These are phyloP conservation scores for Symbiotaphrina buchneri DNA, from an alignment of 495 filamentous ascomycete species.

Conservation along the genomic window DNA sequence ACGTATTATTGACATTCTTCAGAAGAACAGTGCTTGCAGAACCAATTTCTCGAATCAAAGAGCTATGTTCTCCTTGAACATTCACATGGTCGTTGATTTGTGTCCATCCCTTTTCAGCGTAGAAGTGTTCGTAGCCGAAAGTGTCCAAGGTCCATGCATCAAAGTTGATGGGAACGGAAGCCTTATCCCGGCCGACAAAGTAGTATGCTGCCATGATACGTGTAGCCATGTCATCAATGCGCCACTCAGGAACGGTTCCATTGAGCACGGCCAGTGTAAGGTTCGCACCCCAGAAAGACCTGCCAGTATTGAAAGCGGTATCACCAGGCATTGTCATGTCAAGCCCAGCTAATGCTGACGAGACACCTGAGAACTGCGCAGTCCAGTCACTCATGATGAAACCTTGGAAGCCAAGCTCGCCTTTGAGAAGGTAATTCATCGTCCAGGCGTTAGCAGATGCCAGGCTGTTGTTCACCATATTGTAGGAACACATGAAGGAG, in stretches of 20 bases:
- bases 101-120: conserved; percentile 31
- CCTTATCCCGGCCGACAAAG: conserved; percentile 53
- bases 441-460: conserved; percentile 47
- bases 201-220: conserved; percentile 89
- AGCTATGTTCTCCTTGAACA: conserved; percentile 41
- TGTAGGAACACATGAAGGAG: conserved; percentile 85
- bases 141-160: conserved; percentile 68
- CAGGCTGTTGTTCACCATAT: conserved; percentile 59
- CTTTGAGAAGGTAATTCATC: conserved; percentile 68
- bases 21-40: conserved; percentile 65
- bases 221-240: conserved; percentile 79
- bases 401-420: conserved; percentile 84
- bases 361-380: conserved; percentile 69
- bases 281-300: conserved; percentile 71
- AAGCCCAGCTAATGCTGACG: conserved; percentile 57
- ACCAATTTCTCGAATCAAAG: conserved; percentile 49
- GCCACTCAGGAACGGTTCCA: conserved; percentile 75
- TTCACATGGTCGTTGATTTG: conserved; percentile 73
- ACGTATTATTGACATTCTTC: conserved; percentile 53
- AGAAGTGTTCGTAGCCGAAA: conserved; percentile 41
- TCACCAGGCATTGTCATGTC: conserved; percentile 97
- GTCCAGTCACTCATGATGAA: conserved; percentile 84
- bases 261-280: conserved; percentile 73
- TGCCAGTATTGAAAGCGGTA: conserved; percentile 42
- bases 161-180: conserved; percentile 55